phyloP scores from a whole-genome alignment of 306 rosid genomes.

The Bauhinia variegata region DNA sequence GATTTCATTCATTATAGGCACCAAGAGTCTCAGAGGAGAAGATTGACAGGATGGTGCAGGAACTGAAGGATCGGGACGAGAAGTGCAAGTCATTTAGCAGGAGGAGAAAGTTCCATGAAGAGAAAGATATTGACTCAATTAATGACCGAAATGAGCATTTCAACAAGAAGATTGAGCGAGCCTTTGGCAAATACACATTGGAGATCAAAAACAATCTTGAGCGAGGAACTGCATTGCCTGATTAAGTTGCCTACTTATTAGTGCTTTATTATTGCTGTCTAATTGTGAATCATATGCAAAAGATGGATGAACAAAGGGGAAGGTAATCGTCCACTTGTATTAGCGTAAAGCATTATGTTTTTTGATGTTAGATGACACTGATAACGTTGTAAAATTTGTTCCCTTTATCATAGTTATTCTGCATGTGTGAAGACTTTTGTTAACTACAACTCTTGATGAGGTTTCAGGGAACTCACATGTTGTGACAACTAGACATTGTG shows the following conservation, averaged over 20 bases:
- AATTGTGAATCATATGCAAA: too few species aligned
- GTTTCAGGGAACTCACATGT: constrained; percentile 5
- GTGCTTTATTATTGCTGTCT: background rate
- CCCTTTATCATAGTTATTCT: background rate
- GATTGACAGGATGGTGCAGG: constrained; percentile 93
- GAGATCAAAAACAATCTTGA: constrained; percentile 98
- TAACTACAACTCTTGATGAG: background rate
- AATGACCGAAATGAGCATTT: constrained; percentile 97
- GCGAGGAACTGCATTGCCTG: constrained; percentile 97
- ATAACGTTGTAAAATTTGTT: background rate
- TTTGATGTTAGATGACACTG: background rate
- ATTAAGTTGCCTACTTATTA: constrained; percentile 48
- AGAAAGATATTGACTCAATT: constrained; percentile 96
- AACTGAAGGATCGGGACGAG: constrained; percentile 81
- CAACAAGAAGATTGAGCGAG: constrained; percentile 97
- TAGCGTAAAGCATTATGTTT: too few species aligned
- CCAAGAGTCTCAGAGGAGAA: constrained; percentile 80
- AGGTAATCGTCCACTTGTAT: background rate
- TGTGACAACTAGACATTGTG: too few species aligned
- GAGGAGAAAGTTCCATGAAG: constrained; percentile 86
- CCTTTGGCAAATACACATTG: constrained; percentile 94
- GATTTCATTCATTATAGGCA: constrained; percentile 55
- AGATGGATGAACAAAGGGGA: background rate
- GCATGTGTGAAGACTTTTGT: background rate
- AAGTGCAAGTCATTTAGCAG: constrained; percentile 84